Conservation (phyloP, 1,284 basidiomycete species). For the Naganishia liquefaciens region DNA sequence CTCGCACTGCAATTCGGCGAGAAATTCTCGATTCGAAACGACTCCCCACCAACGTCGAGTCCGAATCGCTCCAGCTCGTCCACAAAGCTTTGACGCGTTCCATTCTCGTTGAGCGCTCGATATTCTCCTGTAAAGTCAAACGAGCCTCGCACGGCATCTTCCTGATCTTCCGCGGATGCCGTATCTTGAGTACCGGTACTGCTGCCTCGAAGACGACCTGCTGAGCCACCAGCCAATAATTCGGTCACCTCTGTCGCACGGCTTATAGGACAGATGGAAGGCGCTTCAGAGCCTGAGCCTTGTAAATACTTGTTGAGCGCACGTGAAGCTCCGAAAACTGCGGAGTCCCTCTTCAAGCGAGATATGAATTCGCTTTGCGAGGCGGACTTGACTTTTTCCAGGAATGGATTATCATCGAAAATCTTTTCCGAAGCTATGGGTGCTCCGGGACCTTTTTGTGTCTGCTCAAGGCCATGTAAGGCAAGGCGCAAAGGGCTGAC, state of each 20-base stretch:
- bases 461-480: constrained; percentile 1
- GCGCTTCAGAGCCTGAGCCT: neutral
- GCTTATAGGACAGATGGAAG: neutral
- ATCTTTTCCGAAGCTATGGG: neutral
- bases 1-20: neutral
- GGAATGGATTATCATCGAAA: constrained; percentile 24
- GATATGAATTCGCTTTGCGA: neutral
- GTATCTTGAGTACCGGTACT: constrained; percentile 21
- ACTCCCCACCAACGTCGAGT: constrained; percentile 28
- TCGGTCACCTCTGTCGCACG: too few relatives aligned
- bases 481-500: constrained; percentile 32
- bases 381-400: neutral
- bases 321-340: too few relatives aligned
- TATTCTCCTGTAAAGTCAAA: constrained; percentile 85
- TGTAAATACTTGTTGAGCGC: neutral
- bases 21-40: constrained; percentile 31
- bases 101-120: constrained; percentile 67
- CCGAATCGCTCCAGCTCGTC: constrained; percentile 54
- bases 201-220: neutral
- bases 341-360: too few relatives aligned
- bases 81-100: constrained; percentile 70
- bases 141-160: constrained; percentile 68
- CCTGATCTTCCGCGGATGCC: constrained; percentile 35
- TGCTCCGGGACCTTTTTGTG: neutral
- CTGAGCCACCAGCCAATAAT: too few relatives aligned